Conservation (phyloP, 805 yeast genomes). For the Metahyphopichia silvanorum region DNA sequence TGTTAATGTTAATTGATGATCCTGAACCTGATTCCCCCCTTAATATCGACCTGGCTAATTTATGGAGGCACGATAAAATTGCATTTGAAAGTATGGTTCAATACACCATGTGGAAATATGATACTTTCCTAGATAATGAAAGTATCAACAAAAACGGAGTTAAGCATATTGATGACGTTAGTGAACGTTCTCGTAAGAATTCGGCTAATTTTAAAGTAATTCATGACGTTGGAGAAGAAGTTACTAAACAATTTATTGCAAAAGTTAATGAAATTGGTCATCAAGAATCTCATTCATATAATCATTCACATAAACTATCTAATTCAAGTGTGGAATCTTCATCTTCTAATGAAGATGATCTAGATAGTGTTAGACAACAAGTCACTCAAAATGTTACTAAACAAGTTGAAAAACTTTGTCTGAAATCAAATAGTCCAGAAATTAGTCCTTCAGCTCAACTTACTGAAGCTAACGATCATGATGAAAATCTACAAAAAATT, state of each 20-base stretch:
- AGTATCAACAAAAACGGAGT: not conserved
- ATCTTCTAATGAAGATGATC: constrained; percentile 9
- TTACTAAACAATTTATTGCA: constrained; percentile 27
- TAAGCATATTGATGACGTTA: not conserved
- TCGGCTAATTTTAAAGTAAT: constrained; percentile 17
- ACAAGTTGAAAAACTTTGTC: constrained; percentile 23
- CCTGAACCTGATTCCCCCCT: constrained; percentile 75
- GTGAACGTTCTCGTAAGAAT: not conserved
- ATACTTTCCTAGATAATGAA: constrained; percentile 18
- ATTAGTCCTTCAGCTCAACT: not conserved
- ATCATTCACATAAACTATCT: not conserved
- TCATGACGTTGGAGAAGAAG: constrained; percentile 31
- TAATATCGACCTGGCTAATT: constrained; percentile 65
- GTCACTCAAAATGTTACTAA: constrained; percentile 28
- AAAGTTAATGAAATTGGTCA: constrained; percentile 31
- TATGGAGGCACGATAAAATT: constrained; percentile 42
- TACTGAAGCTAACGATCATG: constrained; percentile 2
- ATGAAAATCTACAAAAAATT: constrained; percentile 15
- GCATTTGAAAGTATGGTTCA: constrained; percentile 41
- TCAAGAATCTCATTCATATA: not conserved
- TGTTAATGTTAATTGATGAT: constrained; percentile 52
- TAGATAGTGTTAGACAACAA: constrained; percentile 23
- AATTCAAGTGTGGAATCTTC: constrained; percentile 12
- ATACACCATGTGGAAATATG: constrained; percentile 36
- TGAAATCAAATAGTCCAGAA: constrained; percentile 13